A percentile compares a stretch with the other conserved stretches of the same genome.
Conservation (phyloP, 352 stramenopile genomes). For the Phytopythium oedochilum region DNA sequence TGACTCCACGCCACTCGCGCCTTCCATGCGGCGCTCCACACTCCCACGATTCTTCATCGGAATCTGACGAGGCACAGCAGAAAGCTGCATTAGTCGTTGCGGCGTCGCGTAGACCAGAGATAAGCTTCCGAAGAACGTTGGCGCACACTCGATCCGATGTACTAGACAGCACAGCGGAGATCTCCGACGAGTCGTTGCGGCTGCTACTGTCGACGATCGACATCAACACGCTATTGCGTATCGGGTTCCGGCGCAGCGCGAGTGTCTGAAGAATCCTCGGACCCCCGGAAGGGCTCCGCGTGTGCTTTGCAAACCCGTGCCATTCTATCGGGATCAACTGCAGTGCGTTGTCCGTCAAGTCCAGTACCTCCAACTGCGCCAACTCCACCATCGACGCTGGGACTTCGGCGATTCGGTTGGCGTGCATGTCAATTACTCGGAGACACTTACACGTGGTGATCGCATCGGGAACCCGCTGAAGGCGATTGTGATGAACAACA, state of each 20-base stretch:
- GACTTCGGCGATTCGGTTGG: conserved; percentile 37
- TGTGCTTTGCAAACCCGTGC: conserved; percentile 33
- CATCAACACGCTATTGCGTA: conserved; percentile 21
- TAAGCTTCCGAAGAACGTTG: conserved; percentile 42
- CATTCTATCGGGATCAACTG: conserved; percentile 38
- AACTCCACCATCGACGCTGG: conserved; percentile 23
- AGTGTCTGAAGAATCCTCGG: conserved; percentile 33
- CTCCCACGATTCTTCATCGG: conserved; percentile 2
- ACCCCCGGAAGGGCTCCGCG: neutral
- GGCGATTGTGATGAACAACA: conserved; percentile 35
- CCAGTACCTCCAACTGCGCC: conserved; percentile 27
- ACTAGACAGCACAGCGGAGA: conserved; percentile 7
- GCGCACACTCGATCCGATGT: conserved; percentile 30
- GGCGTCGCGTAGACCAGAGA: conserved; percentile 35
- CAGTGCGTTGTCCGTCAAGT: conserved; percentile 44
- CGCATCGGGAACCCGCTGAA: conserved; percentile 24
- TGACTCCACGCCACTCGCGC: conserved; percentile 38
- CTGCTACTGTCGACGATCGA: conserved; percentile 20
- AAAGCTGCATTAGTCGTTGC: neutral
- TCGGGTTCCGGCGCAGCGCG: conserved; percentile 40
- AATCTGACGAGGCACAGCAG: neutral
- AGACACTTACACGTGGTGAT: conserved; percentile 28
- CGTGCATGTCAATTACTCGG: conserved; percentile 37
- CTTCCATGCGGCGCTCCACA: neutral
- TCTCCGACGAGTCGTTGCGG: neutral